Percentiles rank a stretch among this genome's conserved stretches.
phyloP scores from a whole-genome alignment of 768 basidiomycete species.

The Suillus placidus region DNA sequence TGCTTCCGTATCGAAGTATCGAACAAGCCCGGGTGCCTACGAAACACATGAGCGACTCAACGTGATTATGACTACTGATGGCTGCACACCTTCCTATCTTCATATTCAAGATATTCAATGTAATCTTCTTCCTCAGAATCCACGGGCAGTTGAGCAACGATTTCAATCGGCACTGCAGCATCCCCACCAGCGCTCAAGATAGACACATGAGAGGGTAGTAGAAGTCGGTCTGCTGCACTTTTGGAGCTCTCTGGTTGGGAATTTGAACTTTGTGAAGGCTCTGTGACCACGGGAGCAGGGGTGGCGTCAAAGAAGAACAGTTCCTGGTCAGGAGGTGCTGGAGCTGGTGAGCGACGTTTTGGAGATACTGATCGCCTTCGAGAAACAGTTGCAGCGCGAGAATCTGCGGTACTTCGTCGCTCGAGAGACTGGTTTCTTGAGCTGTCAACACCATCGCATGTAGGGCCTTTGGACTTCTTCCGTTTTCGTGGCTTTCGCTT shows the following conservation, averaged over 20 bases:
- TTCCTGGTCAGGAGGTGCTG: slow-evolving; percentile 18
- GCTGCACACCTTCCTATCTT: slow-evolving; percentile 55
- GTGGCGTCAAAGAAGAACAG: slow-evolving; percentile 56
- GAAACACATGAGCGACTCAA: slow-evolving; percentile 6
- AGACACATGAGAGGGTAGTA: slow-evolving; percentile 73
- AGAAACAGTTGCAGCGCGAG: slow-evolving; percentile 17
- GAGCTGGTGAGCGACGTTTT: slow-evolving; percentile 26
- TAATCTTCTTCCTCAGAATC: slow-evolving; percentile 62
- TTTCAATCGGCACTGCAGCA: slow-evolving; percentile 44
- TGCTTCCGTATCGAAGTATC: slow-evolving; percentile 64
- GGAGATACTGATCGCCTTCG: slow-evolving; percentile 44
- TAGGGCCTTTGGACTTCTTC: slow-evolving; percentile 21
- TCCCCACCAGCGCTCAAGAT: slow-evolving; percentile 42
- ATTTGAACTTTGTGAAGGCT: slow-evolving; percentile 15
- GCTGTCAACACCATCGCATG: slow-evolving; percentile 17
- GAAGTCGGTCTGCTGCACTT: slow-evolving; percentile 32
- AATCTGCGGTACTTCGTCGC: slow-evolving; percentile 9
- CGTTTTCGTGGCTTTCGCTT: slow-evolving; percentile 33
- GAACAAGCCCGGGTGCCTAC: slow-evolving; percentile 51
- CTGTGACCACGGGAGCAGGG: slow-evolving; percentile 38
- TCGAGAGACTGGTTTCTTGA: slow-evolving; percentile 26
- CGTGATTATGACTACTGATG: not conserved
- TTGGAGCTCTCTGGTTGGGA: slow-evolving; percentile 22
- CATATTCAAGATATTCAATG: slow-evolving; percentile 80
- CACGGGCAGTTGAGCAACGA: slow-evolving; percentile 44